Evolutionary conservation across 2,329 filamentous ascomycete genomes (phyloP), one percentile per base, ranked within the genome.

Genomic region (Talaromyces marneffei): DNA sequence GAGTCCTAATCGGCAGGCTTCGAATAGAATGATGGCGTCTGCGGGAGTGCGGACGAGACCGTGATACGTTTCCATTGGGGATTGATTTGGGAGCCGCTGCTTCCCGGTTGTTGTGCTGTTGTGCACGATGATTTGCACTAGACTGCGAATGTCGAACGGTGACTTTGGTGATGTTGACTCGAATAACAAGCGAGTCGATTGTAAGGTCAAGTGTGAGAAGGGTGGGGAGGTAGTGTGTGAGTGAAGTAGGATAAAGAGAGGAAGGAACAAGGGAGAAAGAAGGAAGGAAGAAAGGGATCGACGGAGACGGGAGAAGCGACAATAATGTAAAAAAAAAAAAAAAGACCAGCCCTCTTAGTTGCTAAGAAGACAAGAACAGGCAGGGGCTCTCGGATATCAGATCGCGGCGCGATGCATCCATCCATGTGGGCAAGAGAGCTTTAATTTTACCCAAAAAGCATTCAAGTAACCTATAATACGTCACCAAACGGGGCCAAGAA

Each of bases 21-120:
- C 94, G 73, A 99, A 97, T n/a, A 99, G 83, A 73, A 97, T 92
- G 79, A 99, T 97, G 68, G 94, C 94, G 78, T 99, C 94, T 70
- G 87, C 88, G 40, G 94, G 93, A n/a, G 92, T 95, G 78, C 92
- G 90, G 72, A 99, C 92, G 74, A 91, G 89, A 65, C 94, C 94
- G 79, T 93, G 85, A 74, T 97, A 99, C 52, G 94, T 99, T 80
- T 99, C 94, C 93, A 97, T 97, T 68, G 64, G 31, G 52, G 16
- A 63, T 64, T 64, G 48, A 63, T 58, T 25, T n/a, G 25, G 27
- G 16, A 54, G 44, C 56, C 42, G 48, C 23, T 39, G 40, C 42
- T 39, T 46, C 54, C 25, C 39, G 60, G 58, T 50, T 61, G 60
- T 35, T 59, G 62, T n/a, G 33, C 48, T 27, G 61, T 42, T 9